These are phyloP conservation scores for Russula virescens DNA, from an alignment of 768 basidiomycete genomes.

Conservation along the genomic window DNA sequence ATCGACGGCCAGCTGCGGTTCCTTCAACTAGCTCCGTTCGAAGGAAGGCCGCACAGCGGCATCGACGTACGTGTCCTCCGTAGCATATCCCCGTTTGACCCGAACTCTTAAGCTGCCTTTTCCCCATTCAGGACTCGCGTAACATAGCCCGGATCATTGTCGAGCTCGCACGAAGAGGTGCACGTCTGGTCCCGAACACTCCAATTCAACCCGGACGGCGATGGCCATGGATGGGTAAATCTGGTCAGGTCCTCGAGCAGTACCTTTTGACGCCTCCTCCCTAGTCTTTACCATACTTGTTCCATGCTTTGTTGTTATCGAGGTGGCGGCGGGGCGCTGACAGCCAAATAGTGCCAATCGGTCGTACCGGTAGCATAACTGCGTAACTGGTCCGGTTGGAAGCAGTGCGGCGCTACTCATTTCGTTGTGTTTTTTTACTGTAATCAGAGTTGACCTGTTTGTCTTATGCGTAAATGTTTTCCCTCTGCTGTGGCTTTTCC, in stretches of 20 bases:
- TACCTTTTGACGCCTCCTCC: slow-evolving; percentile 19
- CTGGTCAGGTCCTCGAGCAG: slow-evolving; percentile 57
- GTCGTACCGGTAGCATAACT: too few relatives aligned
- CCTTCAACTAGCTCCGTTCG: slow-evolving; percentile 69
- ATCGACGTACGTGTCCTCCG: slow-evolving; percentile 67
- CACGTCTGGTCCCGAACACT: slow-evolving; percentile 68
- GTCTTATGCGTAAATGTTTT: background rate
- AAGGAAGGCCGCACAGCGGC: slow-evolving; percentile 83
- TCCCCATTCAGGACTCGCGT: slow-evolving; percentile 64
- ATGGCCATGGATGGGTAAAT: slow-evolving; percentile 85
- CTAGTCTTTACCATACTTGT: background rate
- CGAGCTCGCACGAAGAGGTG: slow-evolving; percentile 67
- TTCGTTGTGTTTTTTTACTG: too few relatives aligned
- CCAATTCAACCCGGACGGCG: slow-evolving; percentile 56
- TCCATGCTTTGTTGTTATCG: background rate
- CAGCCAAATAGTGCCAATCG: background rate
- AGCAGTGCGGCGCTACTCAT: too few relatives aligned
- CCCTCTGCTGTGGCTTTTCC: too few relatives aligned
- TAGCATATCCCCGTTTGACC: background rate
- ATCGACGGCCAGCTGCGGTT: slow-evolving; percentile 68
- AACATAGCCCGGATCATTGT: slow-evolving; percentile 81
- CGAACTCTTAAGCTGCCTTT: background rate
- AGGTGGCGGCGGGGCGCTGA: background rate
- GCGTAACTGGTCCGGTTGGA: too few relatives aligned
- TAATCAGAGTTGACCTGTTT: too few relatives aligned